Base-by-base conservation (phyloP, 306 rosid genomes). In the Pyrus betulifolia region DNA sequence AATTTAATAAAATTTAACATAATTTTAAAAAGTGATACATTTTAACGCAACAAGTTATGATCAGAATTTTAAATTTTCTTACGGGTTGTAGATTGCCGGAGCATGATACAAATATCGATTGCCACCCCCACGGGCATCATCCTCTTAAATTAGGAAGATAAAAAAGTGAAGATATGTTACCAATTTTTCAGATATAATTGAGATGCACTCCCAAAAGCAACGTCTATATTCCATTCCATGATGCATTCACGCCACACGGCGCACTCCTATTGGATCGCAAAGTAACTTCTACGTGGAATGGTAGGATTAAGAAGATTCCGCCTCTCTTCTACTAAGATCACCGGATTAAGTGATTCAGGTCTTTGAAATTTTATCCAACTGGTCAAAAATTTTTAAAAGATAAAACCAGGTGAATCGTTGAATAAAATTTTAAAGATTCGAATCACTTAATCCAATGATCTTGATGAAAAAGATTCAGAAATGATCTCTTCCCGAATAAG, bases 401-500 rank as follows among this genome's bases (percentile, higher is more conserved):
- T 4, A 1, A 31, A 31, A 31, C 4, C 6, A 31, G 4, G 0
- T 4, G 35, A 0, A 4, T 4, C 0, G 4, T 4, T 31, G 0
- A 0, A 31, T 31, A 4, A 31, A 31, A 31, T 31, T 31, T 31
- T 1, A 31, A 31, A 31, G 0, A 30, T 31, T 4, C 35, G 2
- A 28, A 28, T 28, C 30, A 28, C 27, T 1, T 25, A 25, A 25
- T 1, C 1, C 0, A 25, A 25, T 25, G 1, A 25, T 25, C 27
- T 25, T 25, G 27, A 25, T 25, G 27, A 25, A 25, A 25, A 25
- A 25, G 27, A 25, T 25, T 25, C 27, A 25, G 27, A 25, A 25
- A 25, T 25, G 1, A 25, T 25, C 1, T 25, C 27, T 25, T 25
- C 27, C 27, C 27, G 27, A 25, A 1, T 25, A 30, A 4, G 8